A percentile compares a stretch with the other conserved stretches of the same genome.
These are phyloP conservation scores for Glebionis coronaria DNA, from an alignment of 129 eudicot genomes.

Conservation along the genomic window DNA sequence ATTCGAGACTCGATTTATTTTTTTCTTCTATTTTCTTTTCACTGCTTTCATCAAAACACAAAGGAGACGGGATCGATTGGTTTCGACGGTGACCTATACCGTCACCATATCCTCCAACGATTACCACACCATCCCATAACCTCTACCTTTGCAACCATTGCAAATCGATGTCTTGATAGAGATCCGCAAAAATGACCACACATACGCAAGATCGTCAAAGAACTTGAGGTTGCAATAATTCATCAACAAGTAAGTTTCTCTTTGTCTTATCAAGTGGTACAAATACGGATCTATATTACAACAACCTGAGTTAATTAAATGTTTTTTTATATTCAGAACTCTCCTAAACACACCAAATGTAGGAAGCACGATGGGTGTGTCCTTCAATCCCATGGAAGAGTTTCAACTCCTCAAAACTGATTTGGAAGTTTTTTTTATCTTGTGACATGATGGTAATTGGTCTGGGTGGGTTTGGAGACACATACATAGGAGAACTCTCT, in stretches of 20 bases:
- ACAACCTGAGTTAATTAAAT: not conserved
- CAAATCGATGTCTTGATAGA: not conserved
- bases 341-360: not conserved
- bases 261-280: not conserved
- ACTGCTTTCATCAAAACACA: no score
- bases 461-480: not conserved
- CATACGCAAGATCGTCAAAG: not conserved
- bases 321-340: not conserved
- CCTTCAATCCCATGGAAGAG: not conserved
- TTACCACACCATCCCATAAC: no score
- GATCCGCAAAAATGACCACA: not conserved
- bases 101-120: no score
- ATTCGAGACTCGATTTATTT: no score
- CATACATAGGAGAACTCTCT: slow-evolving; percentile 17
- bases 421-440: slow-evolving; percentile 11
- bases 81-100: no score
- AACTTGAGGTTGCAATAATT: slow-evolving; percentile 11
- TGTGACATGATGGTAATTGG: no score
- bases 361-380: not conserved
- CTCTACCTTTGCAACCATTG: not conserved
- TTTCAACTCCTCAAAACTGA: slow-evolving; percentile 10
- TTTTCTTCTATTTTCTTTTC: no score
- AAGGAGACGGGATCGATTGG: no score
- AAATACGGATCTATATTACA: not conserved
- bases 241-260: slow-evolving; percentile 13